These are phyloP conservation scores for Avena atlantica DNA, from an alignment of 176 grass and related monocot genomes.

Conservation along the genomic window DNA sequence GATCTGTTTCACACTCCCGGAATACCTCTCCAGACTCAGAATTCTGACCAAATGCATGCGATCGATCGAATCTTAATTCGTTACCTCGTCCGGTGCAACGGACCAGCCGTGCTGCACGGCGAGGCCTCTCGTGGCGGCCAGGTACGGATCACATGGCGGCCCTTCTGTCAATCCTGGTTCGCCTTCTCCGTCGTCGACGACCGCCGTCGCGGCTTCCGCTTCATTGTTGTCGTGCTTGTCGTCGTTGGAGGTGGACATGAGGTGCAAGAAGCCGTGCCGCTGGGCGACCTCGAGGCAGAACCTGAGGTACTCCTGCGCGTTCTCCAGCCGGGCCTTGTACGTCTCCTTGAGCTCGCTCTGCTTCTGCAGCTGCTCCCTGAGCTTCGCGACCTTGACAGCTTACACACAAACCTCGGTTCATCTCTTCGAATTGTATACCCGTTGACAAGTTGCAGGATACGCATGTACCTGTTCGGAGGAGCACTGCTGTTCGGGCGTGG, in stretches of 20 bases:
- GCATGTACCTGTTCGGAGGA: conserved; percentile 13
- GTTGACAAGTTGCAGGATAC: background rate
- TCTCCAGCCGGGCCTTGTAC: conserved; percentile 61
- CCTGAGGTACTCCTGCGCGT: conserved; percentile 64
- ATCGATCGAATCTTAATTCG: too few species aligned
- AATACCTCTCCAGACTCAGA: too few species aligned
- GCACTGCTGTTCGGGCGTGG: conserved; percentile 17
- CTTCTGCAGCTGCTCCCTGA: conserved; percentile 50
- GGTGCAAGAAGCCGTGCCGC: conserved; percentile 65
- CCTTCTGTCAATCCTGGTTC: background rate
- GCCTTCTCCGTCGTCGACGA: background rate
- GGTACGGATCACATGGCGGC: conserved; percentile 38
- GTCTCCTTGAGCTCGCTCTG: conserved; percentile 66
- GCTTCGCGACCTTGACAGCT: conserved; percentile 36
- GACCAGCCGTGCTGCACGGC: conserved; percentile 60
- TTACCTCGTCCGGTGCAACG: conserved; percentile 58
- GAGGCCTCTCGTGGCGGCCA: conserved; percentile 41
- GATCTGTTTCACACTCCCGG: conserved; percentile 45
- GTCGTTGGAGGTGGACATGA: conserved; percentile 42
- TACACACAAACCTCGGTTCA: background rate
- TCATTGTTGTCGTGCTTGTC: background rate
- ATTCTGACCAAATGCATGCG: too few species aligned
- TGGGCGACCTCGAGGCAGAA: conserved; percentile 64
- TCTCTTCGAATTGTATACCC: background rate
- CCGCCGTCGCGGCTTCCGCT: background rate